Conservation (phyloP, 139 green algal genomes). For the Micractinium conductrix region DNA sequence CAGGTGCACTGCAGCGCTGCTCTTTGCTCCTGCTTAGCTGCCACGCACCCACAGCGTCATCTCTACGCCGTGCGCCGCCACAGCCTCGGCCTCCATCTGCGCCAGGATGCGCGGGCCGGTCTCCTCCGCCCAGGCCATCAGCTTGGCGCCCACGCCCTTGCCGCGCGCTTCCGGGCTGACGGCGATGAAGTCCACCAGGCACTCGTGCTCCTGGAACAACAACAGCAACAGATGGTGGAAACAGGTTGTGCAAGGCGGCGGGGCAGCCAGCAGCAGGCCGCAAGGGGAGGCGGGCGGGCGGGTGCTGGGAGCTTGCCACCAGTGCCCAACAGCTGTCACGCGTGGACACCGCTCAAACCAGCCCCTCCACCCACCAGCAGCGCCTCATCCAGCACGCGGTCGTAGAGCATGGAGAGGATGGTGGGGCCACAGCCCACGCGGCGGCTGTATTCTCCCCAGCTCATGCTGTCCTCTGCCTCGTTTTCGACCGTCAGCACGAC, state of each 20-base stretch:
- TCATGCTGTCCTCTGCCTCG: conserved; percentile 22
- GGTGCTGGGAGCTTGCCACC: no score
- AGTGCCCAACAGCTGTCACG: no score
- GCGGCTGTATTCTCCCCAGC: conserved; percentile 31
- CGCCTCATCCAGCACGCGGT: conserved; percentile 47
- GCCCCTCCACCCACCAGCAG: conserved; percentile 29
- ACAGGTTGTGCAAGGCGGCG: neutral
- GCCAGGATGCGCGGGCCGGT: conserved; percentile 16
- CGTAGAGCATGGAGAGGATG: conserved; percentile 21
- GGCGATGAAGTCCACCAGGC: conserved; percentile 48
- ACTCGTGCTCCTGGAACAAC: conserved; percentile 48
- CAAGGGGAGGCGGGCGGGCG: no score
- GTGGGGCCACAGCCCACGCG: conserved; percentile 36
- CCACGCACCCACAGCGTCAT: conserved; percentile 46
- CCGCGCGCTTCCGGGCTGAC: conserved; percentile 36
- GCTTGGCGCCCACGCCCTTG: conserved; percentile 38
- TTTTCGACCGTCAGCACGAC: conserved; percentile 41
- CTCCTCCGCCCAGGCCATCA: conserved; percentile 43
- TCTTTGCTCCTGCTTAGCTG: neutral
- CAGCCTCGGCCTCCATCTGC: neutral
- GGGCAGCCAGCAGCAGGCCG: neutral
- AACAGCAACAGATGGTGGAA: neutral
- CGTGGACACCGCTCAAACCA: no score
- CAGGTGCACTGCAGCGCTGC: neutral
- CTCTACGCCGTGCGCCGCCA: conserved; percentile 14